A percentile compares a stretch with the other conserved stretches of the same genome.
Conservation (phyloP, 768 basidiomycete species). For the Naganishia antarctica region DNA sequence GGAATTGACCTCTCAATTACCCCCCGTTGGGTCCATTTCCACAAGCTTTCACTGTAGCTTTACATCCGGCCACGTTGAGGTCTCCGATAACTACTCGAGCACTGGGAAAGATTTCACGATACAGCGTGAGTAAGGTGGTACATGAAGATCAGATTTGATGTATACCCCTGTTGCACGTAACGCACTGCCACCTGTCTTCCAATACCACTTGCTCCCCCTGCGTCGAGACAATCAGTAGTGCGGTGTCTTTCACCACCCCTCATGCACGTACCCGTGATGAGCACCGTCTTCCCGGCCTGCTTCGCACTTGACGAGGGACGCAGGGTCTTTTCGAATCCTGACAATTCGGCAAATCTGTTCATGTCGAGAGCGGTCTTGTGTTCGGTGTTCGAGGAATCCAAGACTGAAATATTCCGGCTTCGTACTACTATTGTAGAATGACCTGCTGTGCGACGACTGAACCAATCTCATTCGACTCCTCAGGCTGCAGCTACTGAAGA, state of each 20-base stretch:
- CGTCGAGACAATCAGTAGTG: too few species aligned
- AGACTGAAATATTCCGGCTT: not conserved
- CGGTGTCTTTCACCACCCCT: too few species aligned
- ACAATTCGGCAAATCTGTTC: not conserved
- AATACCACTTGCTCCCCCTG: conserved; percentile 28
- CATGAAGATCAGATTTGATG: not conserved
- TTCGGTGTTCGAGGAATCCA: not conserved
- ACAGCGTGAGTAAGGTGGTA: not conserved
- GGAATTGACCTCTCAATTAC: not conserved
- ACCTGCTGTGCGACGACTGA: too few species aligned
- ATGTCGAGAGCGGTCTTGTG: not conserved
- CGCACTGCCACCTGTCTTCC: conserved; percentile 27
- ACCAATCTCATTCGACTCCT: too few species aligned
- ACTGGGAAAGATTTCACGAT: not conserved
- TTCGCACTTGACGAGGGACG: not conserved
- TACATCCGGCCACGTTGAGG: conserved; percentile 20
- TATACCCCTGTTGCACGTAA: conserved; percentile 26
- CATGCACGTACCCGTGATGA: conserved; percentile 28
- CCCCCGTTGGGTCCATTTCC: not conserved
- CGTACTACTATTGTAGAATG: too few species aligned
- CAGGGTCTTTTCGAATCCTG: not conserved
- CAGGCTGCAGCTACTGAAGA: too few species aligned
- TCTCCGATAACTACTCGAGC: conserved; percentile 26
- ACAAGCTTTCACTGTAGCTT: conserved; percentile 18
- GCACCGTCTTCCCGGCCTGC: conserved; percentile 19